Evolutionary conservation across 495 filamentous ascomycete species (phyloP).

Genomic region (Penicillium herquei): DNA sequence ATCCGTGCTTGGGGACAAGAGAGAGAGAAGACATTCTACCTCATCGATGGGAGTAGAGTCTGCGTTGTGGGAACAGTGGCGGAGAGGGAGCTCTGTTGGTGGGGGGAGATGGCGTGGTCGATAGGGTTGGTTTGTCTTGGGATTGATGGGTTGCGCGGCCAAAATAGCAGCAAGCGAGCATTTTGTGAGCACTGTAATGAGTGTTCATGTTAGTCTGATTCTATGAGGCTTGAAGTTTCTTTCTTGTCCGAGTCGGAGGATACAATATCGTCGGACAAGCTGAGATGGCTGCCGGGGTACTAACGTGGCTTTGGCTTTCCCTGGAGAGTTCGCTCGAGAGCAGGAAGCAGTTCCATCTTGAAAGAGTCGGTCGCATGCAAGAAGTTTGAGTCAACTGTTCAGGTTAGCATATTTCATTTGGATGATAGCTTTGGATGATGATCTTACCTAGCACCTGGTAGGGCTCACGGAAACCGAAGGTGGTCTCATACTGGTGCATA

Average conservation of each 20-base stretch:
- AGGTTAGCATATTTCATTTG: constrained; percentile 11
- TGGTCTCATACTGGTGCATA: constrained; percentile 84
- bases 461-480: constrained; percentile 84
- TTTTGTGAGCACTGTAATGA: constrained; percentile 56
- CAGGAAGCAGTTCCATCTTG: constrained; percentile 76
- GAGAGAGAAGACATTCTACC: constrained; percentile 71
- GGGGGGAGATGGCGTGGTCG: constrained; percentile 44
- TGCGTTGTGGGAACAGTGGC: constrained; percentile 86
- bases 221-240: not conserved
- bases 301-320: constrained; percentile 81
- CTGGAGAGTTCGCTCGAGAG: constrained; percentile 72
- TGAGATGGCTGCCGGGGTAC: constrained; percentile 17
- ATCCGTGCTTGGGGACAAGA: constrained; percentile 69
- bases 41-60: constrained; percentile 74
- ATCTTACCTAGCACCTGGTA: constrained; percentile 81
- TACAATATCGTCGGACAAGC: not conserved
- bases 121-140: constrained; percentile 42
- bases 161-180: constrained; percentile 51
- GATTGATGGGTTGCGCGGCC: constrained; percentile 44
- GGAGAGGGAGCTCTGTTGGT: constrained; percentile 64
- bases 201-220: not conserved
- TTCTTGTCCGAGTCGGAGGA: not conserved
- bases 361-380: constrained; percentile 68
- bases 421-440: not conserved
- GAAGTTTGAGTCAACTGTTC: constrained; percentile 73